Evolutionary conservation across 805 yeast genomes (phyloP).

Genomic region (Pichia heedii): DNA sequence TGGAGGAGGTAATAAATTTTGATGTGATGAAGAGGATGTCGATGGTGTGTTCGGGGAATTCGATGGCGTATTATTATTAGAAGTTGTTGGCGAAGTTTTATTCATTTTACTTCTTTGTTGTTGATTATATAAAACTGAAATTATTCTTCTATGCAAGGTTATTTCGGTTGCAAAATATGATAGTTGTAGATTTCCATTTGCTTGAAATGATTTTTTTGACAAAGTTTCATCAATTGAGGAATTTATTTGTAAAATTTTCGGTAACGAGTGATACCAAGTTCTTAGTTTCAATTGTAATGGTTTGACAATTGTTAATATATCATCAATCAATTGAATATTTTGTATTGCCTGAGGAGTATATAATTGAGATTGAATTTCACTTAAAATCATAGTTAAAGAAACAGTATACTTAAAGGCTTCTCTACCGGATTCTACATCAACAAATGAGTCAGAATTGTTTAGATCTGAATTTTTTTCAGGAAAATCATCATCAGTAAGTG

Average conservation of each 20-base stretch:
- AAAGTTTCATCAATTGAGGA: not conserved
- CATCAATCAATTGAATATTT: constrained; percentile 49
- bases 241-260: constrained; percentile 51
- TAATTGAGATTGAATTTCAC: constrained; percentile 63
- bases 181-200: constrained; percentile 71
- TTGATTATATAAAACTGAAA: constrained; percentile 39
- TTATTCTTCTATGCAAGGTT: constrained; percentile 71
- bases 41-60: not conserved
- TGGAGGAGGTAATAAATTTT: constrained; percentile 13
- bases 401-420: constrained; percentile 60
- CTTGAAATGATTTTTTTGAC: constrained; percentile 56
- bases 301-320: constrained; percentile 67
- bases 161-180: constrained; percentile 88
- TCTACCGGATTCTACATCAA: constrained; percentile 62
- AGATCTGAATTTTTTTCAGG: constrained; percentile 50
- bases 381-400: constrained; percentile 54
- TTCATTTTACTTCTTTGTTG: not conserved
- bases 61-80: not conserved
- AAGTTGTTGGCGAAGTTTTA: not conserved
- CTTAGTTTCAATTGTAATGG: constrained; percentile 66
- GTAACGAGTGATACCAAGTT: constrained; percentile 71
- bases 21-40: not conserved
- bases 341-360: constrained; percentile 62
- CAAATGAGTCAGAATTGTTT: not conserved
- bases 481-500: constrained; percentile 65